Evolutionary conservation across 2,329 filamentous ascomycete species (phyloP), one percentile per base, ranked within the genome.

Genomic region (Metarhizium rileyi): DNA sequence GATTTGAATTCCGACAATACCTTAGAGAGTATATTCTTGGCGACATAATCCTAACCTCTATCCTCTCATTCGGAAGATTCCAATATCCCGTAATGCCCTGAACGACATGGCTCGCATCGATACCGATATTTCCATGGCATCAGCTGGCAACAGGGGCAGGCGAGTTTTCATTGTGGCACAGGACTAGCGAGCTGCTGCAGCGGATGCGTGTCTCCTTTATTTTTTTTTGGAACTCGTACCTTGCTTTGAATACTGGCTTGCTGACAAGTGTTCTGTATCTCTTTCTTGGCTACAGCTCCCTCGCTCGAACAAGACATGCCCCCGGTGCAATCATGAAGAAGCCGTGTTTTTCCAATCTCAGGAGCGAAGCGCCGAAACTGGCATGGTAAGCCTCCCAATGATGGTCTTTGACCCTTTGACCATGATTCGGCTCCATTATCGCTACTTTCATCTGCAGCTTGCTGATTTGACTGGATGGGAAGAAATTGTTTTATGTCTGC

Each of bases 301-400:
- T 56, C 85, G 90, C 62, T 84, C 89, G 61, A 87, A 89, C 66
- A 89, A 87, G 70, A 78, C 78, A 53, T 98, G 93, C 72, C 89
- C 90, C 47, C 78, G 76, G 59, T 98, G 94, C 75, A 78, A 80
- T 57, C 86, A 93, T 67, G 81, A 83, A 59, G 90, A 97, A 71
- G 90, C 90, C 43, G 94, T 98, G 52, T 98, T 95, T 73, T 98
- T 98, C 75, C 93, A 98, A 73, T 96, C 90, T 54, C 93, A 98
- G 67, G 90, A 97, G 74, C 86, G 93, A 70, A 95, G 86, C 59
- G 88, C 89, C 45, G 90, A 97, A 69, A 98, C 93, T 42, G 93
- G 93, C 73, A 98, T 98, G 93, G 93, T 97, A 70, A 76, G 86
- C 62, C 48, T 43, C 20, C 50, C 41, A 12, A 38, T 45, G 20